phyloP scores from a whole-genome alignment of 345 rosid species.

The Pistacia vera region DNA sequence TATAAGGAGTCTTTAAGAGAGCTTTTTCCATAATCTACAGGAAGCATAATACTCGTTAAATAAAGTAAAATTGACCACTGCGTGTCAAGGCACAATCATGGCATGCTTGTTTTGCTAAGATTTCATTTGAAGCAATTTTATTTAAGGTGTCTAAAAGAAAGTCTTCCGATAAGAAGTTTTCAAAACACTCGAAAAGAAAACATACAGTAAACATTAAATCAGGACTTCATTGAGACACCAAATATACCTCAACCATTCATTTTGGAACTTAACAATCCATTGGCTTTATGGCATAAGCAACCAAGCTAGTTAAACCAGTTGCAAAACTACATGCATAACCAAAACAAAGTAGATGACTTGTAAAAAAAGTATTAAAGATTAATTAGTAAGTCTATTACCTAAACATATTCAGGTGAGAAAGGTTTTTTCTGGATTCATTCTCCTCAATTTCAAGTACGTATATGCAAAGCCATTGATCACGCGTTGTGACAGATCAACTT shows the following conservation, averaged over 20 bases:
- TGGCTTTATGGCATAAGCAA: not conserved
- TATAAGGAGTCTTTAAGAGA: not conserved
- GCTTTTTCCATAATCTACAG: not conserved
- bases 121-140: too few species aligned
- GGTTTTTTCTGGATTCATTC: slow-evolving; percentile 71
- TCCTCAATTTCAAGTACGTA: slow-evolving; percentile 79
- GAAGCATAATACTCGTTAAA: not conserved
- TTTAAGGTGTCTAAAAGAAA: too few species aligned
- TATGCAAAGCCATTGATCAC: slow-evolving; percentile 96
- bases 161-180: not conserved
- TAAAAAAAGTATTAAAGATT: not conserved
- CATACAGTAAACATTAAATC: not conserved
- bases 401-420: slow-evolving; percentile 78
- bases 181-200: not conserved
- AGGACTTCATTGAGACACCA: not conserved
- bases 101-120: too few species aligned
- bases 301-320: not conserved
- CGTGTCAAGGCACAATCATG: not conserved
- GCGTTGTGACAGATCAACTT: slow-evolving; percentile 90
- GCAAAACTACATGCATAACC: slow-evolving; percentile 2
- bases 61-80: not conserved
- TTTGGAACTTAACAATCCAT: not conserved
- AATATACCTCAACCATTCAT: too few species aligned
- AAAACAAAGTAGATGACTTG: not conserved
- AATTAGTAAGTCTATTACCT: slow-evolving; percentile 43